Percentiles rank a stretch among this genome's conserved stretches.
Conservation (phyloP, 1,284 basidiomycete genomes). For the Schizophyllum commune region DNA sequence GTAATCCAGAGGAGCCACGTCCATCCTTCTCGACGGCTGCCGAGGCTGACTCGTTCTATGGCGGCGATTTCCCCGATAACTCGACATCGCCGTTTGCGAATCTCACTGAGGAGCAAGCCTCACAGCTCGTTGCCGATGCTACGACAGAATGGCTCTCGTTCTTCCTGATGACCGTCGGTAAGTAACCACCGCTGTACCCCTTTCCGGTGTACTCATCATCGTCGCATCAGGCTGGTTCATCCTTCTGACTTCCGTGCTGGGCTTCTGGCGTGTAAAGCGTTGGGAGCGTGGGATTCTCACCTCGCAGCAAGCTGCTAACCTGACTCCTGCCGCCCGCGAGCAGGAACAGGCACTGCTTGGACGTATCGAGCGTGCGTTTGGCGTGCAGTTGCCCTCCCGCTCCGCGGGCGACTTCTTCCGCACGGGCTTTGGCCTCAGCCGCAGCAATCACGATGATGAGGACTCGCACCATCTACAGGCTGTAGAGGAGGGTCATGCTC, state of each 20-base stretch:
- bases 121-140: slow-evolving; percentile 38
- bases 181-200: slow-evolving; percentile 16
- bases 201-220: neutral
- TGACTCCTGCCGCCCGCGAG: slow-evolving; percentile 17
- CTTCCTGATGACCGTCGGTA: slow-evolving; percentile 86
- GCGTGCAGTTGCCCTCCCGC: slow-evolving; percentile 35
- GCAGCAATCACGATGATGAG: slow-evolving; percentile 18
- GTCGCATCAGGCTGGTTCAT: slow-evolving; percentile 74
- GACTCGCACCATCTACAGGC: slow-evolving; percentile 13
- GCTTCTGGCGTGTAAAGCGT: slow-evolving; percentile 89
- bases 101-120: slow-evolving; percentile 32
- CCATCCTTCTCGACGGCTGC: slow-evolving; percentile 32
- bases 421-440: slow-evolving; percentile 42
- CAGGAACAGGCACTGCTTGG: slow-evolving; percentile 21
- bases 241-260: slow-evolving; percentile 78
- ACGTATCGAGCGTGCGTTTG: slow-evolving; percentile 39
- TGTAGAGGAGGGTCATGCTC: slow-evolving; percentile 12
- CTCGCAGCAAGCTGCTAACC: slow-evolving; percentile 32
- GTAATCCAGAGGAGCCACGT: slow-evolving; percentile 24
- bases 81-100: slow-evolving; percentile 13
- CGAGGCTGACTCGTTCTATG: slow-evolving; percentile 42
- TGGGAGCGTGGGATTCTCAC: slow-evolving; percentile 73
- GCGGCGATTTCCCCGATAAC: slow-evolving; percentile 22
- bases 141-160: slow-evolving; percentile 88
- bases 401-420: slow-evolving; percentile 34